A percentile compares a stretch with the other conserved stretches of the same genome.
Conservation (phyloP, 495 filamentous ascomycete genomes). For the Copromyces sp. region DNA sequence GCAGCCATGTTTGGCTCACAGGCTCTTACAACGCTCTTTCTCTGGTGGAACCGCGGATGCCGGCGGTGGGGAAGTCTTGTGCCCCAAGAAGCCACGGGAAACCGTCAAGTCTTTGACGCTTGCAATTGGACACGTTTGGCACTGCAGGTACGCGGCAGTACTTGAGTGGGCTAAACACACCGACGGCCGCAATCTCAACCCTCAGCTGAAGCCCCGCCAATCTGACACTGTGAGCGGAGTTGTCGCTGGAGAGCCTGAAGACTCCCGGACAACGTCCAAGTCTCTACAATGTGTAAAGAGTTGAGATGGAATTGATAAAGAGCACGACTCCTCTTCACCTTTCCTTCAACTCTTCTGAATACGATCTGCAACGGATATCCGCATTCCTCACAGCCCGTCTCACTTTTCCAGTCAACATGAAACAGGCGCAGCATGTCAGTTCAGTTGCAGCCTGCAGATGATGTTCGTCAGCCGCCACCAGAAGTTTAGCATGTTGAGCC, state of each 20-base stretch:
- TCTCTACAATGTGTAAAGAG: neutral
- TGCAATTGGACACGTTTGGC: neutral
- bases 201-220: neutral
- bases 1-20: neutral
- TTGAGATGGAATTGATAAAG: neutral
- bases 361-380: neutral
- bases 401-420: neutral
- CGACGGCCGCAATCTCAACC: neutral
- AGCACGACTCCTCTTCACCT: neutral
- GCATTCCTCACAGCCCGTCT: neutral
- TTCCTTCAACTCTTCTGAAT: neutral
- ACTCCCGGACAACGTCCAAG: neutral
- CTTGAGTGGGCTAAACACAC: neutral
- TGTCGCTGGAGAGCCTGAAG: neutral
- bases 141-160: slow-evolving; percentile 7
- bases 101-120: neutral
- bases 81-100: neutral
- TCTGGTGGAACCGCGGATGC: neutral
- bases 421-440: neutral
- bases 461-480: neutral
- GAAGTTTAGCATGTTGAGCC: too few species aligned
- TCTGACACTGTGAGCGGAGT: neutral
- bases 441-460: neutral
- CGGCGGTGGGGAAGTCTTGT: neutral
- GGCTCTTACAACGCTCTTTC: neutral